A percentile compares a stretch with the other conserved stretches of the same genome.
phyloP scores from a whole-genome alignment of 345 rosid species.

The Corchorus olitorius region DNA sequence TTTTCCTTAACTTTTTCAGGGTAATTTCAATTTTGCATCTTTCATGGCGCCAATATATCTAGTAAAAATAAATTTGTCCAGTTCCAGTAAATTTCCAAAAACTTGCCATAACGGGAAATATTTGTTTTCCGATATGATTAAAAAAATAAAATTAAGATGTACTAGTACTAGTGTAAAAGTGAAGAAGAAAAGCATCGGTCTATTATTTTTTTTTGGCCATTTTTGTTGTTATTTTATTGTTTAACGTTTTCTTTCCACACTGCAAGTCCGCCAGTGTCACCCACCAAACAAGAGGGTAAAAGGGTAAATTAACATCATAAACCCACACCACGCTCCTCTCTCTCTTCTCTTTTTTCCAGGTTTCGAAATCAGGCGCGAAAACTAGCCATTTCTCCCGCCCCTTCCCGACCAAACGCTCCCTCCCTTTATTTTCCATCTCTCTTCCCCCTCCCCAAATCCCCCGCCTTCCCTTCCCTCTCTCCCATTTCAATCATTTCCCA shows the following conservation, averaged over 20 bases:
- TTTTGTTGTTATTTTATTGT: neutral
- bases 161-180: too few relatives aligned
- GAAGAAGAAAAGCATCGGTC: too few relatives aligned
- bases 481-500: neutral
- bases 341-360: neutral
- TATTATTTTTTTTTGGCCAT: too few relatives aligned
- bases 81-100: too few relatives aligned
- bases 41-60: too few relatives aligned
- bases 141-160: too few relatives aligned
- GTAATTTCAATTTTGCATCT: too few relatives aligned
- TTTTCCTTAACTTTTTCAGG: too few relatives aligned
- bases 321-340: slow-evolving; percentile 28
- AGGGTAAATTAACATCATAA: slow-evolving; percentile 23
- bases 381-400: slow-evolving; percentile 63
- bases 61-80: too few relatives aligned
- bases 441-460: slow-evolving; percentile 15
- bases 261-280: neutral
- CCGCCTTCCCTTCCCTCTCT: neutral
- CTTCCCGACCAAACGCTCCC: slow-evolving; percentile 35
- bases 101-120: too few relatives aligned
- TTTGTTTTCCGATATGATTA: too few relatives aligned
- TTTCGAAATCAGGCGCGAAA: slow-evolving; percentile 69
- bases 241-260: neutral
- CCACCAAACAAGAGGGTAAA: slow-evolving; percentile 18
- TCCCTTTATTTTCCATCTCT: slow-evolving; percentile 20